These are phyloP conservation scores for Aspergillus puulaauensis DNA, from an alignment of 2,329 filamentous ascomycete genomes.

Conservation along the genomic window DNA sequence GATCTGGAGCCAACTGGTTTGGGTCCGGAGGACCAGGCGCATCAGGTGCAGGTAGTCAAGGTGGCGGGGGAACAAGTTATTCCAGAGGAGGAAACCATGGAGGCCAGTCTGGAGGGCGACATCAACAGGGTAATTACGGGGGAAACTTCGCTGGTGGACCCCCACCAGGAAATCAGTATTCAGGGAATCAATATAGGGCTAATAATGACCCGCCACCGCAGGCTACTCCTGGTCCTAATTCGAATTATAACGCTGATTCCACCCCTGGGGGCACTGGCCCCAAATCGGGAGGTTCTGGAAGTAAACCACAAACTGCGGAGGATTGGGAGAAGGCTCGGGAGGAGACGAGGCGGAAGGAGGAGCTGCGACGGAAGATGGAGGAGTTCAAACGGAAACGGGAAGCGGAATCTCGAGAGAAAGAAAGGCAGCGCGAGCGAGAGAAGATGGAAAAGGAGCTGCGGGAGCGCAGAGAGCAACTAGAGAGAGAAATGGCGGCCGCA, in stretches of 20 bases:
- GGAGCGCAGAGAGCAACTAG: slow-evolving; percentile 41
- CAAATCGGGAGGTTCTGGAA: slow-evolving; percentile 17
- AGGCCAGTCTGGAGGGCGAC: slow-evolving; percentile 24
- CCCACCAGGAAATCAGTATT: slow-evolving; percentile 31
- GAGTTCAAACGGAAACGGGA: slow-evolving; percentile 37
- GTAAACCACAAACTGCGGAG: slow-evolving; percentile 20
- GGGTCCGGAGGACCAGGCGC: slow-evolving; percentile 10
- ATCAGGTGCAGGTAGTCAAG: slow-evolving; percentile 7
- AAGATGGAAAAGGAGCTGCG: slow-evolving; percentile 41
- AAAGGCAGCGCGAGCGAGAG: slow-evolving; percentile 40
- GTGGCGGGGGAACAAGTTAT: slow-evolving; percentile 20
- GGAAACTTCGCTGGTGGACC: slow-evolving; percentile 30
- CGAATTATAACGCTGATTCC: slow-evolving; percentile 1
- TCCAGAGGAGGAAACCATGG: slow-evolving; percentile 27
- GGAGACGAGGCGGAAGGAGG: slow-evolving; percentile 37
- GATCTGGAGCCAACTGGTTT: slow-evolving; percentile 21
- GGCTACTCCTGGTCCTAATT: slow-evolving; percentile 18
- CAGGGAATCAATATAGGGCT: slow-evolving; percentile 35
- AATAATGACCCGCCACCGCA: slow-evolving; percentile 25
- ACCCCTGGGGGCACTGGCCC: slow-evolving; percentile 17
- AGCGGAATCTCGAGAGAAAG: slow-evolving; percentile 38
- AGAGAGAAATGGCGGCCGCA: slow-evolving; percentile 37
- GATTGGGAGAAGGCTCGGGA: slow-evolving; percentile 32
- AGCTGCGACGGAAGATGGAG: slow-evolving; percentile 39
- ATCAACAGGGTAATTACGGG: slow-evolving; percentile 29